These are phyloP conservation scores for Blastobotrys ciferrii DNA, from an alignment of 1,139 yeast species.

Conservation along the genomic window DNA sequence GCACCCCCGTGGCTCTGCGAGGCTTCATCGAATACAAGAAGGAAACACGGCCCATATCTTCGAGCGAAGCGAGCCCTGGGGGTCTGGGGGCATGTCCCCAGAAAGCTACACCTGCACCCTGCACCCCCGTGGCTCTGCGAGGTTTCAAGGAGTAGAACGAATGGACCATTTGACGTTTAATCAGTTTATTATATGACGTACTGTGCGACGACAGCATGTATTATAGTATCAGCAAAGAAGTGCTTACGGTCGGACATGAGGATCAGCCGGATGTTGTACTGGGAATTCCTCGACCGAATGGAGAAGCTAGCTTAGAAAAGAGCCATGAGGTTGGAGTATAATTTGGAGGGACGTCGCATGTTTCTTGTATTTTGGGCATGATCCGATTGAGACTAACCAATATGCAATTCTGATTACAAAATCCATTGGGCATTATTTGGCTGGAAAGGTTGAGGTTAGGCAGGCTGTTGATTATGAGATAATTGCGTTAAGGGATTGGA, in stretches of 20 bases:
- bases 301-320: conserved; percentile 19
- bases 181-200: too few relatives aligned
- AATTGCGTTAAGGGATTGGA: conserved; percentile 49
- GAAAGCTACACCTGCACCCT: too few relatives aligned
- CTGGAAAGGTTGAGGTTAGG: conserved; percentile 54
- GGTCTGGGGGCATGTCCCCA: too few relatives aligned
- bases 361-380: conserved; percentile 76
- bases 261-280: conserved; percentile 11
- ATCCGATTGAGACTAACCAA: conserved; percentile 50
- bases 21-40: too few relatives aligned
- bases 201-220: neutral
- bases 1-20: too few relatives aligned
- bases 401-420: conserved; percentile 61
- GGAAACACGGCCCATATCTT: too few relatives aligned
- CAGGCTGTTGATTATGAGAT: conserved; percentile 59
- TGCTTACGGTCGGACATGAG: conserved; percentile 2
- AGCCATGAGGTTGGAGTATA: conserved; percentile 11
- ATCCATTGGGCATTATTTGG: conserved; percentile 65
- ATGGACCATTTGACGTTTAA: too few relatives aligned
- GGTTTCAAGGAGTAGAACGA: too few relatives aligned
- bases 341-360: conserved; percentile 7
- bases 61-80: too few relatives aligned
- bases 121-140: too few relatives aligned
- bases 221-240: conserved; percentile 8
- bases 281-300: conserved; percentile 26